Evolutionary conservation across 23 red algal species (phyloP), one percentile per base, ranked within the genome.

Genomic region (Chondrus crispus): DNA sequence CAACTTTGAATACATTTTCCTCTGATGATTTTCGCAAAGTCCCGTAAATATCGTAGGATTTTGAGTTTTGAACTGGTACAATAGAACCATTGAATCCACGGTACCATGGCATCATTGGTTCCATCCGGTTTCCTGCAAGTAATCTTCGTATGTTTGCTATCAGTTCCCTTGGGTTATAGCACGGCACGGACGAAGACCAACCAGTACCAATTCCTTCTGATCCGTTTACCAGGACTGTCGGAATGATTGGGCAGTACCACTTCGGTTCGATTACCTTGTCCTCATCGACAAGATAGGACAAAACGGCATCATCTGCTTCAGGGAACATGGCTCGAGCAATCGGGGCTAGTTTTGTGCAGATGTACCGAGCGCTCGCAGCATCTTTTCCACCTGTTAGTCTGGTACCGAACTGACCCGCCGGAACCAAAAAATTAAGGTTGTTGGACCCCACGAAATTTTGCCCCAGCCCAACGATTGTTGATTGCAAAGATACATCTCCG

Each of bases 151-250:
- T 68, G 36, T 87, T 92, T 44, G 80, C 70, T 26, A 99, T 94
- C 24, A 99, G 68, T 84, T 95, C 94, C 37, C 48, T 49, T 24
- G 97, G 97, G 62, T 99, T 95, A 55, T 96, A 99, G 71, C 93
- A 93, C 30, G 97, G 97, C 46, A 99, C 78, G 16, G 84, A 89
- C 3, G 97, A 95, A 35, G 91, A 95, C 97, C 97, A 99, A 18
- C 97, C 97, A 38, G 97, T 99, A 52, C 97, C 97, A 51, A 99
- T 95, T 11, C 97, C 97, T 26, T 99, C 97, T 19, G 94, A 88
- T 12, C 97, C 97, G 81, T 99, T 99, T 11, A 99, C 90, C n/a
- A 99, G 87, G 33, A 95, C 93, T 38, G 90, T 50, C 42, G 97
- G 97, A 48, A 99, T 95, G 22, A 99, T 53, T 38, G 97, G 97